Base-by-base conservation (phyloP, 345 rosid species). In the Salix arbutifolia region DNA sequence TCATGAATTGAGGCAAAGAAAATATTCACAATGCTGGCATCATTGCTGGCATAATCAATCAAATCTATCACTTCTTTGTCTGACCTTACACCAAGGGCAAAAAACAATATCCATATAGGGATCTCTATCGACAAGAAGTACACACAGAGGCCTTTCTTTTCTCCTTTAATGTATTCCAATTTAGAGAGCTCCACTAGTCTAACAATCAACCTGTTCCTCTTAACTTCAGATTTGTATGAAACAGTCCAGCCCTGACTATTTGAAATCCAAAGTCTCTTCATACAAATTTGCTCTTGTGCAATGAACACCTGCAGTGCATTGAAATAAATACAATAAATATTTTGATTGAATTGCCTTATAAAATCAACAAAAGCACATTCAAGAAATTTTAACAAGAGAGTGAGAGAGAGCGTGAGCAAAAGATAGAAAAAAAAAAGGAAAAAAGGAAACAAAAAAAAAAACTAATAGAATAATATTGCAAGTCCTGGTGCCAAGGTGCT, bases 221-320 rank as follows among this genome's bases (percentile, higher is more conserved):
- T 95, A 61, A 82, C 79, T 60, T 88, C 92, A 0, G 93, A 90
- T 80, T 85, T 82, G 83, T 88, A 90, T 7, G 93, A 79, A 80
- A 91, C 84, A 14, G 92, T 89, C 94, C 96, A 93, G 23, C 84
- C 84, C 71, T 83, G 94, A 66, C 23, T 77, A 77, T 76, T 87
- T 25, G 89, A 86, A 72, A 93, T 73, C 99, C 98, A 95, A 18
- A 93, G 90, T 77, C 92, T 91, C 86, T 85, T 93, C 83, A 83
- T 37, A 77, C 92, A 93, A 93, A 85, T 79, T 79, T 91, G 96
- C 78, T 95, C 99, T 81, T 95, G 99, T 16, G 99, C 97, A 73
- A 93, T 83, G 77, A 93, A 91, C 48, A 86, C 87, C 99, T 95
- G 87, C 72, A 84, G 74, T 28, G 9, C 70, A 77, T 78, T 83